Evolutionary conservation across 345 rosid genomes (phyloP), one percentile per base, ranked within the genome.

Genomic region (Salix brachista): DNA sequence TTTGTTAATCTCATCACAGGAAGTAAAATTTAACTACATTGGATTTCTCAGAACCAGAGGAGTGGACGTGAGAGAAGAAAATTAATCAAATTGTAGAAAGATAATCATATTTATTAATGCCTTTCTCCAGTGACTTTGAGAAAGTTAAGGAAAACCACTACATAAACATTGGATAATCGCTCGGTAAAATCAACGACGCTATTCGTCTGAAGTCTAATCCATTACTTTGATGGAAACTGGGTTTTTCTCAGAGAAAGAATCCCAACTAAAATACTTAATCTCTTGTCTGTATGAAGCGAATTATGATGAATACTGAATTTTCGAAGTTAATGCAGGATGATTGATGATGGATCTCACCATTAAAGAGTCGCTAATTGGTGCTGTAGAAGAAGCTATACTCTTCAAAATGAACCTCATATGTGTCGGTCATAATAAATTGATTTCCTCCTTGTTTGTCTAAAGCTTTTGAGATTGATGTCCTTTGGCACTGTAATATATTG

Each of bases 311-410:
- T 0, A 25, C 28, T 58, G 28, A 58, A 9, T 58, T 58, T 9
- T 23, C 6, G 14, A n/a, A 58, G 23, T 58, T n/a, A 61, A 12
- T 56, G 74, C 83, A 79, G 86, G 71, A 71, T 65, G 30, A 34
- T 69, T 73, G 36, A 72, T 21, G 74, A 65, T 30, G 83, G 74
- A 64, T 17, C 48, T 52, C 42, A 2, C 5, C 50, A 25, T 34
- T 66, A 65, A 66, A 52, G 21, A 17, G 67, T 41, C 2, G 66
- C 44, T 39, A 41, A 41, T 25, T 5, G 65, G 66, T 4, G 19
- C 8, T 28, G 32, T 21, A 37, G 13, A 8, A 34, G 13, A 28
- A 48, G 17, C 34, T 23, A 1, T n/a, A 25, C 21, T n/a, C 30
- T 44, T 36, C 11, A 0, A 52, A 54, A 52, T 5, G 21, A 18